Evolutionary conservation across 164 flowering plant species (phyloP).

Genomic region (Aristolochia californica): DNA sequence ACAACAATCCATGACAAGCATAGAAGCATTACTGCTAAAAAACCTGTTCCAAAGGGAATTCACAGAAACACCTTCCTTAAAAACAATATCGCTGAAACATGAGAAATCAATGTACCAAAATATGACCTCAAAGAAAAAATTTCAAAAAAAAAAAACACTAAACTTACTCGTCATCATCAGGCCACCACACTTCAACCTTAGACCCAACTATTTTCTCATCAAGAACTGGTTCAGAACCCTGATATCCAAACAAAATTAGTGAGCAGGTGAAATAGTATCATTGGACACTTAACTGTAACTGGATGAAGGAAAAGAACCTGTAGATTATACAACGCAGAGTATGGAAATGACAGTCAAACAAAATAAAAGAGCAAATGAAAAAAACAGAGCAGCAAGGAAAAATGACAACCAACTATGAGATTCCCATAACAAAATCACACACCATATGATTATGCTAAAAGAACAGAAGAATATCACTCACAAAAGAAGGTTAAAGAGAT

Average conservation of each 20-base stretch:
- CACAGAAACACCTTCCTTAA: background rate
- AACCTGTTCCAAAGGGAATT: background rate
- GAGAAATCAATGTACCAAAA: background rate
- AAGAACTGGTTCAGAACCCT: slow-evolving; percentile 9
- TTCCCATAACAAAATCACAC: too few species aligned
- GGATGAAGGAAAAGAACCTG: background rate
- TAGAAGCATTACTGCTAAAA: too few species aligned
- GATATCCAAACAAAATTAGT: background rate
- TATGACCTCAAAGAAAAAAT: too few species aligned
- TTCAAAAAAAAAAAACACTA: background rate
- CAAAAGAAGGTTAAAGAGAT: too few species aligned
- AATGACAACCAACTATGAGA: too few species aligned
- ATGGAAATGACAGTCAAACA: background rate
- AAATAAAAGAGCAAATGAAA: background rate
- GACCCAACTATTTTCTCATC: slow-evolving; percentile 52
- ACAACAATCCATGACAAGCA: too few species aligned
- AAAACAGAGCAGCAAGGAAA: too few species aligned
- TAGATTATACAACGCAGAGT: background rate
- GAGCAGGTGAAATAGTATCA: too few species aligned
- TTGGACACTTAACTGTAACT: background rate
- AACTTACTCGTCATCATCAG: slow-evolving; percentile 53
- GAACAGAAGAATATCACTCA: too few species aligned
- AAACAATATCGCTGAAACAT: too few species aligned
- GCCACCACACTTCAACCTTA: slow-evolving; percentile 78
- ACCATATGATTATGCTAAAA: too few species aligned